Evolutionary conservation across 1,284 basidiomycete species (phyloP), one percentile per base, ranked within the genome.

Genomic region (Meira nashicola): DNA sequence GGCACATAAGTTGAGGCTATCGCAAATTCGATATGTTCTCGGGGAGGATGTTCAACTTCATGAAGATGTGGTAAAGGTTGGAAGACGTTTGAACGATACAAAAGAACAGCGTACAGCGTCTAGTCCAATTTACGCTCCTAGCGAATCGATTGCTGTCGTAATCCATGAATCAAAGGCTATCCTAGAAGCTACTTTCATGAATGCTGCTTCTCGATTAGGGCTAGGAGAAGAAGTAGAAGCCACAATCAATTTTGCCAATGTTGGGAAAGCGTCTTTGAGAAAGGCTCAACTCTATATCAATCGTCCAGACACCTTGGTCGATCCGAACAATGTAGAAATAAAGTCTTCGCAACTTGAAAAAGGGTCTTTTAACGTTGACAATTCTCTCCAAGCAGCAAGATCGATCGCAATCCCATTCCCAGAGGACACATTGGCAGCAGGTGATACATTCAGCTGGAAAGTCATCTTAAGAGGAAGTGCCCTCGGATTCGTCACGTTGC

Each of bases 1-100:
- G 15, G 21, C 50, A 12, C 11, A 28, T 4, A 39, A 41, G 50
- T 62, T 80, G 37, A 68, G 71, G 2, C 55, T 82, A 49, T 55
- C 63, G 1, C 53, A 67, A 12, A 68, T 80, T 12, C 56, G 65
- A 0, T 84, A 80, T 70, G 56, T 68, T 2, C 80, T 83, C 63
- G 79, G 80, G 57, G 70, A 77, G 37, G 74, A 80, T 49, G 71
- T 83, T 10, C 78, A 78, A 0, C 74, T 79, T 43, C 52, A 58
- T 1, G 81, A 84, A 64, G 48, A 65, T 0, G 75, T 84, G 1
- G 57, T 66, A 2, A 74, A 77, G 11, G 65, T 65, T 38, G 81
- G 82, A 0, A 70, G 67, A 12, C 79, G 82, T 1, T 71, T 82
- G 14, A 72, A 80, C 50, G 63, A 66, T 6, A 81, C 81, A 2